Conservation (phyloP, 192 early-diverging fungal genomes). For the Jimgerdemannia flammicorona region DNA sequence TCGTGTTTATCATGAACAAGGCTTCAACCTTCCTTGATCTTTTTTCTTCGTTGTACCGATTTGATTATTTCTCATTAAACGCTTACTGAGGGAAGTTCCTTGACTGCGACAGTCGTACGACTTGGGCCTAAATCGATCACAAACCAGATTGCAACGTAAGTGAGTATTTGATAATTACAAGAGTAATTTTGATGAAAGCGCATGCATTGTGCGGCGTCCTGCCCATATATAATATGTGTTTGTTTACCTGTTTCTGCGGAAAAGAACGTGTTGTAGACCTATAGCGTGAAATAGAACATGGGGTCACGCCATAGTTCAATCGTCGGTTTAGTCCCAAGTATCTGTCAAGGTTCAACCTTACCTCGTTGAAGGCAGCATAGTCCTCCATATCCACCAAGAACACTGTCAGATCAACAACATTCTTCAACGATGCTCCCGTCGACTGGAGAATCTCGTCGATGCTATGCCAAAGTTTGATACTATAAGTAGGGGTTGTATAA, state of each 20-base stretch:
- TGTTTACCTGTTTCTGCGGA: constrained; percentile 39
- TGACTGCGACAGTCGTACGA: constrained; percentile 63
- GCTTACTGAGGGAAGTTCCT: constrained; percentile 51
- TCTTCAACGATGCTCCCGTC: constrained; percentile 48
- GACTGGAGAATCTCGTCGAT: constrained; percentile 53
- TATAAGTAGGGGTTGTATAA: too few species aligned
- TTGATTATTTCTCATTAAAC: not conserved
- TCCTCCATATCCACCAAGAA: constrained; percentile 69
- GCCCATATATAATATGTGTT: too few species aligned
- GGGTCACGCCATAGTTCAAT: too few species aligned
- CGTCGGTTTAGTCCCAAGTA: not conserved
- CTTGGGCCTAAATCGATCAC: constrained; percentile 25
- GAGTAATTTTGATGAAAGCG: too few species aligned
- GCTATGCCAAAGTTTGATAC: constrained; percentile 16
- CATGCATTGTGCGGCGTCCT: too few species aligned
- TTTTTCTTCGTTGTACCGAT: not conserved
- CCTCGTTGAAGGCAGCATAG: constrained; percentile 60
- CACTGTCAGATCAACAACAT: constrained; percentile 68
- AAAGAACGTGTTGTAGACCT: constrained; percentile 67
- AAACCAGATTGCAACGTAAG: too few species aligned
- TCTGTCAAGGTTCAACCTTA: not conserved
- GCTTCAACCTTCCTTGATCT: too few species aligned
- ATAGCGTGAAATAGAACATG: not conserved
- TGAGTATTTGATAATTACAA: too few species aligned
- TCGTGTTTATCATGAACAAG: not conserved